phyloP scores from a whole-genome alignment of 495 filamentous ascomycete genomes.

The Penicillium coprophilum region DNA sequence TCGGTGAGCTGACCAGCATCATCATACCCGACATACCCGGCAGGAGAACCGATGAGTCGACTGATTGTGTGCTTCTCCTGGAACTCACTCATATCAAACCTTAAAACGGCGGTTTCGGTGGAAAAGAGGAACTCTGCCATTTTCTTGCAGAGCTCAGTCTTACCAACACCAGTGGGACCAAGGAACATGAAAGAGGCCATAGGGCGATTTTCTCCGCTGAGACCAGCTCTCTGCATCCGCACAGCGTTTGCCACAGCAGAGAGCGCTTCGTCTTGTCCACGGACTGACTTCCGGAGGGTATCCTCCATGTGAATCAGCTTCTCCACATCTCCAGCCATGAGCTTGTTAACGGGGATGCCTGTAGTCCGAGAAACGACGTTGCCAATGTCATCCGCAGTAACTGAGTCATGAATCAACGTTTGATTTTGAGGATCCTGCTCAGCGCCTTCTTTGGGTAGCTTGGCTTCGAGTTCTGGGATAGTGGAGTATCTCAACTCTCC shows the following conservation, averaged over 20 bases:
- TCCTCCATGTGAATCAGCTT: constrained; percentile 96
- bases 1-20: constrained; percentile 96
- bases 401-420: constrained; percentile 82
- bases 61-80: constrained; percentile 96
- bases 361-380: constrained; percentile 87
- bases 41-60: constrained; percentile 85
- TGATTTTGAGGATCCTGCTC: constrained; percentile 45
- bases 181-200: constrained; percentile 97
- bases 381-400: constrained; percentile 91
- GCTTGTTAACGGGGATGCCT: constrained; percentile 86
- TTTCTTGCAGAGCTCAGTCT: constrained; percentile 96
- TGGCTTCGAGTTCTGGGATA: constrained; percentile 76
- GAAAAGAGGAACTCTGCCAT: constrained; percentile 91
- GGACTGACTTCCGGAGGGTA: constrained; percentile 75
- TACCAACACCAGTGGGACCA: constrained; percentile 93
- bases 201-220: constrained; percentile 87
- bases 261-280: constrained; percentile 92
- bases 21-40: constrained; percentile 95
- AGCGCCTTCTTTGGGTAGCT: constrained; percentile 72
- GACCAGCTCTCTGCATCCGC: constrained; percentile 86
- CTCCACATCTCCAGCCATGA: constrained; percentile 89
- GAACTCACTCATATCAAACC: constrained; percentile 98
- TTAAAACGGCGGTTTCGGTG: constrained; percentile 81
- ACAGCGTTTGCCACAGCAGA: constrained; percentile 90
- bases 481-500: constrained; percentile 83